Evolutionary conservation across 192 early-diverging fungal genomes (phyloP).

Genomic region (Chytriomyces confervae): DNA sequence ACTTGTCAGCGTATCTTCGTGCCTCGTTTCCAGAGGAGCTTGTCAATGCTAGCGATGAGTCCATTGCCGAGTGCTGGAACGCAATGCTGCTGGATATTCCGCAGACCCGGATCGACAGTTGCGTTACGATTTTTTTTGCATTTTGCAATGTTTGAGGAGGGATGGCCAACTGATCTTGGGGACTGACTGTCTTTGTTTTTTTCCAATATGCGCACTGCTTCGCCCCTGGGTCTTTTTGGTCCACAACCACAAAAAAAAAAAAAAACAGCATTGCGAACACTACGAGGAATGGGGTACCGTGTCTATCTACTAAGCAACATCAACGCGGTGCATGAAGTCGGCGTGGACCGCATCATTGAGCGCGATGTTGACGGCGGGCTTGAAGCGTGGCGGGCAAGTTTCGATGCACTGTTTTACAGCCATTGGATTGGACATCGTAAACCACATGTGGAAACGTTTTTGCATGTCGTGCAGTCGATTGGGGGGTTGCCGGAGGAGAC

Average conservation of each 20-base stretch:
- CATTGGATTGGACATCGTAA: slow-evolving; percentile 10
- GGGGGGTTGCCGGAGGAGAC: not conserved
- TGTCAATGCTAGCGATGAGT: not conserved
- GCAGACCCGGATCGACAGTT: not conserved
- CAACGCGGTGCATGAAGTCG: slow-evolving; percentile 3
- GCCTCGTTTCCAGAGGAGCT: slow-evolving; percentile 5
- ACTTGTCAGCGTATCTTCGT: not conserved
- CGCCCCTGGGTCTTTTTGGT: not conserved
- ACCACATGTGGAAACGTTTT: slow-evolving; percentile 3
- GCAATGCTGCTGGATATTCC: slow-evolving; percentile 19
- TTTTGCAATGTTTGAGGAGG: not conserved
- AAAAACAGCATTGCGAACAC: not conserved
- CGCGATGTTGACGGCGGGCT: slow-evolving; percentile 16
- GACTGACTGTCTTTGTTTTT: no score
- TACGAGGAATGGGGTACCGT: not conserved
- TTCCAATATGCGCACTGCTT: not conserved
- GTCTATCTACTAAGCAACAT: slow-evolving; percentile 17
- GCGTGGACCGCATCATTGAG: slow-evolving; percentile 16
- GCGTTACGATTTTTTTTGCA: not conserved
- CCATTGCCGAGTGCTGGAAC: slow-evolving; percentile 4
- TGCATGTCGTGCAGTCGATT: not conserved
- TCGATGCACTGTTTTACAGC: slow-evolving; percentile 4
- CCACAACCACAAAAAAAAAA: not conserved
- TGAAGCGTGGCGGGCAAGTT: not conserved
- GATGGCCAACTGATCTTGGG: no score